Base-by-base conservation (phyloP, 2,329 filamentous ascomycete genomes). In the Alternaria brassicae region DNA sequence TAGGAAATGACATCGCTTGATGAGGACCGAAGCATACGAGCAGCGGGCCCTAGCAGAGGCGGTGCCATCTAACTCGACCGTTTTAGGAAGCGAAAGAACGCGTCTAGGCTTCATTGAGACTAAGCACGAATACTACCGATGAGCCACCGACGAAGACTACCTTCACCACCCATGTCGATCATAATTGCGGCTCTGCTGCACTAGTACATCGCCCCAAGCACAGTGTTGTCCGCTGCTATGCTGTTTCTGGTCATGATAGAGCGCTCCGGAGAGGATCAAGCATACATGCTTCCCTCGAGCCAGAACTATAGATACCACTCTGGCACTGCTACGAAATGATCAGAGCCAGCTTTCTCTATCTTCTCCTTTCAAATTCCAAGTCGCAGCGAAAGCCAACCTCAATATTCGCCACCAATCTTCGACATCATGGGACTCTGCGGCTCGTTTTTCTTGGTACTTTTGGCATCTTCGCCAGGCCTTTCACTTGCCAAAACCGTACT, bases 1-100 rank as follows among this genome's bases (percentile, higher is more conserved):
- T 27, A 32, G 19, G 32, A 34, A 55, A 19, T 50, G 27, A 25
- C 56, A 40, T 40, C 37, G 32, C 42, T 34, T 39, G 47, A 36
- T 30, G 13, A 48, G 17, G 19, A 15, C 23, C 27, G 37, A 44
- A 42, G 32, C 30, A 25, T 51, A 47, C 23, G 28, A 47, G 51
- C 41, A n/a, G 32, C 21, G 15, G 47, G 32, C 44, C 30, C 36
- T 53, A 42, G n/a, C 15, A 19, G 25, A 51, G 30, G 41, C 36
- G 13, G 34, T 36, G 47, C 28, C 53, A 51, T 19, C 25, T 40
- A 12, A 36, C 57, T 61, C 63, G 32, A 62, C 68, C 44, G 1
- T 10, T 56, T 62, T 48, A 47, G 63, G 68, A 61, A 67, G 34
- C 17, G 57, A 68, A 62, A 66, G 36, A 65, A 51, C 65, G 68